phyloP scores from a whole-genome alignment of 148 eudicot genomes.

The Nepenthes gracilis region DNA sequence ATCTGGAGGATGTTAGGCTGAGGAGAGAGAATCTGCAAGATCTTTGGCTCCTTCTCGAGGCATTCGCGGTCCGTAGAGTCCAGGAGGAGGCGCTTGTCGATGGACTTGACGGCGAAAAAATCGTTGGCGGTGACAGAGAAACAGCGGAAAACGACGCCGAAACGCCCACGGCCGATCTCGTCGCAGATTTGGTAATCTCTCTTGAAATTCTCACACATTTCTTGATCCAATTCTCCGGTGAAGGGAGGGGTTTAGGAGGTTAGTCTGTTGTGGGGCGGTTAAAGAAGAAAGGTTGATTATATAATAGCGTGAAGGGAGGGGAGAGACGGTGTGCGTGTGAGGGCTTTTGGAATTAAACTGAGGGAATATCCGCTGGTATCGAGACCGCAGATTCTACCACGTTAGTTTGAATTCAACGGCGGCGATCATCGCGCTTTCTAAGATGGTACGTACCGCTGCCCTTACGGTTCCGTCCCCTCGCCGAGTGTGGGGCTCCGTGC shows the following conservation, averaged over 20 bases:
- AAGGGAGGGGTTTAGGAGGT: neutral
- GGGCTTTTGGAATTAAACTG: no score
- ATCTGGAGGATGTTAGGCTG: conserved; percentile 33
- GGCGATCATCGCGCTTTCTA: no score
- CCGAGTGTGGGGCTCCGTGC: no score
- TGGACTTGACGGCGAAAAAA: conserved; percentile 57
- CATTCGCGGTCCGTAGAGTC: conserved; percentile 31
- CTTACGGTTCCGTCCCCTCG: no score
- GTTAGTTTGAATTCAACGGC: no score
- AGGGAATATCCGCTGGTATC: no score
- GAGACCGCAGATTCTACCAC: no score
- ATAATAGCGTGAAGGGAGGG: no score
- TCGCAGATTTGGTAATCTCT: conserved; percentile 52
- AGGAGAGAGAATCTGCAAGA: conserved; percentile 29
- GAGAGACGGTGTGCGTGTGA: no score
- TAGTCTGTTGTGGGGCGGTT: neutral
- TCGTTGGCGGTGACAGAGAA: conserved; percentile 21
- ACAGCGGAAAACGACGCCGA: conserved; percentile 74
- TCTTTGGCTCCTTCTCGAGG: conserved; percentile 31
- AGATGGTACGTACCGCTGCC: no score
- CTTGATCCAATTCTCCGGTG: neutral
- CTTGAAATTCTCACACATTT: conserved; percentile 49
- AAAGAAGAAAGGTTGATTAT: neutral
- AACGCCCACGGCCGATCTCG: conserved; percentile 80
- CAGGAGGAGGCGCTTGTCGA: conserved; percentile 41